Percentiles rank a stretch among this genome's conserved stretches.
These are phyloP conservation scores for Syzygium syzygioides DNA, from an alignment of 441 rosid species.

Conservation along the genomic window DNA sequence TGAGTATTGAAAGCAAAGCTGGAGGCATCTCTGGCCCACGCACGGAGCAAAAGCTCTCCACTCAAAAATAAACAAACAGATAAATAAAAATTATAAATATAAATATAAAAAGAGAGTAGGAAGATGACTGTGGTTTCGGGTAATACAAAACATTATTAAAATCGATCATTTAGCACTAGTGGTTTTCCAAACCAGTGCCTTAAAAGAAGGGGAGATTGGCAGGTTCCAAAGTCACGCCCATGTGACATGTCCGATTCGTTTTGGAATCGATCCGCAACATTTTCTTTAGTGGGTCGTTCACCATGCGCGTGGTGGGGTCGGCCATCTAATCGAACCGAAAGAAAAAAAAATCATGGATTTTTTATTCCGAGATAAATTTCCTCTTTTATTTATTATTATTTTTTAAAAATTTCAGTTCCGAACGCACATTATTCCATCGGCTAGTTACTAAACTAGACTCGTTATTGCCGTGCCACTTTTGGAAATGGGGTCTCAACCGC, in stretches of 20 bases:
- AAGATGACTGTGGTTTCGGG: background rate
- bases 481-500: background rate
- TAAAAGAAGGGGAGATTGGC: background rate
- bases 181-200: background rate
- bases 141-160: background rate
- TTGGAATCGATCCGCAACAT: no score
- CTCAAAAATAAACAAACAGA: background rate
- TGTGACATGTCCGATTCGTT: background rate
- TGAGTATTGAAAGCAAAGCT: background rate
- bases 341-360: background rate
- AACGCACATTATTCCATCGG: background rate
- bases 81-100: background rate
- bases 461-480: background rate
- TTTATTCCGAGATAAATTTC: background rate
- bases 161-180: background rate
- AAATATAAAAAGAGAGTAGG: background rate
- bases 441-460: background rate
- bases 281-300: no score
- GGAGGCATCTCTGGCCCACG: background rate
- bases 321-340: background rate
- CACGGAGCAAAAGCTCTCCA: background rate
- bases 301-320: background rate
- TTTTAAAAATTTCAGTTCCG: background rate
- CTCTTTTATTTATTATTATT: background rate
- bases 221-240: background rate